Evolutionary conservation across 805 yeast species (phyloP).

Genomic region (Maudiozyma bulderi): DNA sequence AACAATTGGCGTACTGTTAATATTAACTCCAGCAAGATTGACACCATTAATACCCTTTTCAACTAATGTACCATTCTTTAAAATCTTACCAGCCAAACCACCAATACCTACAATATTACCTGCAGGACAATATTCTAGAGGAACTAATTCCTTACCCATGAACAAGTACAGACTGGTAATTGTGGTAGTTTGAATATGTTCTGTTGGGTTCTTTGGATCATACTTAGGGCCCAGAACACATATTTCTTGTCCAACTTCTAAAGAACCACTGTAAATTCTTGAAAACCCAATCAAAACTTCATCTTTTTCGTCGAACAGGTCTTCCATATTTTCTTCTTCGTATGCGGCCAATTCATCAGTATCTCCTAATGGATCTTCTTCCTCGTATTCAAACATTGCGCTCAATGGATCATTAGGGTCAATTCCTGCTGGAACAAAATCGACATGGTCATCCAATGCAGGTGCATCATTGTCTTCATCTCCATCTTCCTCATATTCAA

Average conservation of each 20-base stretch:
- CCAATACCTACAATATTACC: slow-evolving; percentile 94
- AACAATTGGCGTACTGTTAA: slow-evolving; percentile 81
- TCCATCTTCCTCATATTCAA: slow-evolving; percentile 15
- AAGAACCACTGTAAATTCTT: slow-evolving; percentile 78
- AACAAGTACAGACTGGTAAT: slow-evolving; percentile 66
- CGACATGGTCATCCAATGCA: slow-evolving; percentile 17
- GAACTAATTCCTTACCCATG: slow-evolving; percentile 86
- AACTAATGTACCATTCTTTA: slow-evolving; percentile 80
- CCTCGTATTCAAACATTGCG: slow-evolving; percentile 39
- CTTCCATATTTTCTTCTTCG: slow-evolving; percentile 40
- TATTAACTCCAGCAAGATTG: slow-evolving; percentile 67
- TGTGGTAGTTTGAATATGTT: slow-evolving; percentile 46
- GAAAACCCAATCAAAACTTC: slow-evolving; percentile 83
- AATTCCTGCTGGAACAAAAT: slow-evolving; percentile 20
- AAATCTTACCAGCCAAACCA: slow-evolving; percentile 71
- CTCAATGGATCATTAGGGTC: slow-evolving; percentile 32
- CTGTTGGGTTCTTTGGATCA: slow-evolving; percentile 52
- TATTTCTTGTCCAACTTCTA: slow-evolving; percentile 64
- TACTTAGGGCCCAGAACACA: slow-evolving; percentile 81
- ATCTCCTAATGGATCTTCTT: slow-evolving; percentile 42
- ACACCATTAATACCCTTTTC: slow-evolving; percentile 50
- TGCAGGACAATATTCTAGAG: slow-evolving; percentile 75
- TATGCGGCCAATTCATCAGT: slow-evolving; percentile 26
- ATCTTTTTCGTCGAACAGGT: slow-evolving; percentile 35
- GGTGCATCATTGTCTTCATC: slow-evolving; percentile 2